These are phyloP conservation scores for Apiotrichum porosum DNA, from an alignment of 1,284 basidiomycete species.

Conservation along the genomic window DNA sequence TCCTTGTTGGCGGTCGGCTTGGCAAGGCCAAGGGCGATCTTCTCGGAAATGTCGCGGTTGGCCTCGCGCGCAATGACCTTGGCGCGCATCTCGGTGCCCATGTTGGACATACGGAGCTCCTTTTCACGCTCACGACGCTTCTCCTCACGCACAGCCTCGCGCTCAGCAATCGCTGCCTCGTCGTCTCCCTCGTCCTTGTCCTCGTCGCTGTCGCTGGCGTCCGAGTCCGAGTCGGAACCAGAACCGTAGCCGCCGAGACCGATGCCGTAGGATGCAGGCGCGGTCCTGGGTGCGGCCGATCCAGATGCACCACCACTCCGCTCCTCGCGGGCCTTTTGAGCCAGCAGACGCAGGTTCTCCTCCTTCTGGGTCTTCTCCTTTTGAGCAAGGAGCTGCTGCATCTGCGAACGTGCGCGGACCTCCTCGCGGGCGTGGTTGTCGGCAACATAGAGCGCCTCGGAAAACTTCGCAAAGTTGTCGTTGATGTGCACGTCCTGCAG, in stretches of 20 bases:
- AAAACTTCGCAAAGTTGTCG: constrained; percentile 98
- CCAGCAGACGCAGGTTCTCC: constrained; percentile 87
- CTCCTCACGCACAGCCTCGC: constrained; percentile 86
- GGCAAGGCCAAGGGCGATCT: constrained; percentile 93
- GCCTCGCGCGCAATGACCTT: constrained; percentile 89
- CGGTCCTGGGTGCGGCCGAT: constrained; percentile 48
- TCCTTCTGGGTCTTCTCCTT: constrained; percentile 98
- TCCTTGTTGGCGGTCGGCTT: constrained; percentile 94
- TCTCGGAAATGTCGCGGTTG: constrained; percentile 98
- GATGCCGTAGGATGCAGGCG: constrained; percentile 54
- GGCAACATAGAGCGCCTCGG: constrained; percentile 92
- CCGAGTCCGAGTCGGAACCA: constrained; percentile 1
- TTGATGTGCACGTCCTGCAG: constrained; percentile 98
- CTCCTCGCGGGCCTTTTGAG: constrained; percentile 92
- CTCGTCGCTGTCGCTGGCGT: constrained; percentile 36
- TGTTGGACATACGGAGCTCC: constrained; percentile 98
- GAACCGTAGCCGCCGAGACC: constrained; percentile 68
- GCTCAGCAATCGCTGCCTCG: constrained; percentile 75
- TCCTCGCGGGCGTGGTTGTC: constrained; percentile 97
- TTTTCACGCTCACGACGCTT: constrained; percentile 90
- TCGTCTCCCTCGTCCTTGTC: constrained; percentile 71
- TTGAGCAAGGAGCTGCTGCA: constrained; percentile 96
- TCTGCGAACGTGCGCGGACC: constrained; percentile 88
- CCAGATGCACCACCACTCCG: constrained; percentile 59
- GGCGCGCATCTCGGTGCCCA: constrained; percentile 94